A percentile compares a stretch with the other conserved stretches of the same genome.
These are phyloP conservation scores for Scytalidium sp. DNA, from an alignment of 2,329 filamentous ascomycete species.

Conservation along the genomic window DNA sequence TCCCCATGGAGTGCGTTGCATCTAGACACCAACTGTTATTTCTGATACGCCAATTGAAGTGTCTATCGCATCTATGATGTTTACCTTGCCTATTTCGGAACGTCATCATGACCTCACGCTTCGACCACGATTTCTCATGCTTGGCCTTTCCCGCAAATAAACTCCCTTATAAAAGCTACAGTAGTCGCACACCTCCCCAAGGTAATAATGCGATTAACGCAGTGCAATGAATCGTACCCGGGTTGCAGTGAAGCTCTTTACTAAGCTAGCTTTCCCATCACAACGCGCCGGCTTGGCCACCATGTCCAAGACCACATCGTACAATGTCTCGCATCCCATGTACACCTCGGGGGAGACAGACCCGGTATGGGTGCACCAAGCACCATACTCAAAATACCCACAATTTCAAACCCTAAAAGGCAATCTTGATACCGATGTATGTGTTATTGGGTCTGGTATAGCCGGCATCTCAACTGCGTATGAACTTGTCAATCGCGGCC, in stretches of 20 bases:
- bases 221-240: neutral
- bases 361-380: constrained; percentile 50
- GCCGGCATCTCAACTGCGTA: constrained; percentile 49
- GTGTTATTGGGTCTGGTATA: constrained; percentile 51
- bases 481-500: constrained; percentile 48
- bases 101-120: neutral
- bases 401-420: constrained; percentile 38
- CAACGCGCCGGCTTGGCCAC: neutral
- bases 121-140: neutral
- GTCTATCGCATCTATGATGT: too few relatives aligned
- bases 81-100: neutral
- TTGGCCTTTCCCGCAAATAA: neutral
- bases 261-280: neutral
- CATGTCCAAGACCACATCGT: neutral
- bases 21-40: too few relatives aligned
- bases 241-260: neutral
- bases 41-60: too few relatives aligned
- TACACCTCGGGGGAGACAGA: constrained; percentile 48
- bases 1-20: too few relatives aligned
- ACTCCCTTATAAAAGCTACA: neutral
- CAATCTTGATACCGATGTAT: constrained; percentile 45
- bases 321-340: constrained; percentile 16
- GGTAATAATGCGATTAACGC: neutral
- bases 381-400: constrained; percentile 42
- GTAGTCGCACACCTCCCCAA: neutral